These are phyloP conservation scores for Penicillium concentricum DNA, from an alignment of 2,329 filamentous ascomycete genomes.

Conservation along the genomic window DNA sequence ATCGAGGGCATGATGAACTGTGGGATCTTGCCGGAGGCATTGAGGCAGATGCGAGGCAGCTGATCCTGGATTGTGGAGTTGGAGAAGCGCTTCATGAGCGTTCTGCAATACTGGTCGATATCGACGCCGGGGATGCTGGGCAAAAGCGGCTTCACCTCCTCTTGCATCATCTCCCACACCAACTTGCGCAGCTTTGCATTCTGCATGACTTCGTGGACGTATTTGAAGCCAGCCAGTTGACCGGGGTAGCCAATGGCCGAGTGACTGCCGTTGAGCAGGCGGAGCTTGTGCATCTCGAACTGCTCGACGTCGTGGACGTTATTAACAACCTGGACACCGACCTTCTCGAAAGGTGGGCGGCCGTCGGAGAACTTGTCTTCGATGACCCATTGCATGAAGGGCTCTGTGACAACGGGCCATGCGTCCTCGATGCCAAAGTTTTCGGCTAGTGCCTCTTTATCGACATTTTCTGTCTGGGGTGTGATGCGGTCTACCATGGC, in stretches of 20 bases:
- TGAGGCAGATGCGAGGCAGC: slow-evolving; percentile 53
- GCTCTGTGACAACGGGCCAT: slow-evolving; percentile 57
- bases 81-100: slow-evolving; percentile 55
- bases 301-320: slow-evolving; percentile 54
- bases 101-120: slow-evolving; percentile 54
- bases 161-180: slow-evolving; percentile 56
- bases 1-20: slow-evolving; percentile 45
- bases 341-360: slow-evolving; percentile 54
- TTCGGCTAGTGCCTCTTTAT: slow-evolving; percentile 48
- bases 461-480: slow-evolving; percentile 48
- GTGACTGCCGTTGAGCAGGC: slow-evolving; percentile 55
- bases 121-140: slow-evolving; percentile 52
- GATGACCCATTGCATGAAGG: slow-evolving; percentile 58
- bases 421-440: slow-evolving; percentile 50
- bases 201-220: slow-evolving; percentile 56
- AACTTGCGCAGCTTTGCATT: slow-evolving; percentile 50
- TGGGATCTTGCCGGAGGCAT: slow-evolving; percentile 56
- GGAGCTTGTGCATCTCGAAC: slow-evolving; percentile 59
- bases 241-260: slow-evolving; percentile 54
- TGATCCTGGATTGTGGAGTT: slow-evolving; percentile 59
- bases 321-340: slow-evolving; percentile 53
- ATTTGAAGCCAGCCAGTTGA: slow-evolving; percentile 53
- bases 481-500: slow-evolving; percentile 59
- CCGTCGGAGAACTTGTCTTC: slow-evolving; percentile 55
- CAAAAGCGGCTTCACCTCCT: slow-evolving; percentile 55